A percentile compares a stretch with the other conserved stretches of the same genome.
Evolutionary conservation across 2,329 filamentous ascomycete species (phyloP).

Genomic region (Cladorrhinum sp.): DNA sequence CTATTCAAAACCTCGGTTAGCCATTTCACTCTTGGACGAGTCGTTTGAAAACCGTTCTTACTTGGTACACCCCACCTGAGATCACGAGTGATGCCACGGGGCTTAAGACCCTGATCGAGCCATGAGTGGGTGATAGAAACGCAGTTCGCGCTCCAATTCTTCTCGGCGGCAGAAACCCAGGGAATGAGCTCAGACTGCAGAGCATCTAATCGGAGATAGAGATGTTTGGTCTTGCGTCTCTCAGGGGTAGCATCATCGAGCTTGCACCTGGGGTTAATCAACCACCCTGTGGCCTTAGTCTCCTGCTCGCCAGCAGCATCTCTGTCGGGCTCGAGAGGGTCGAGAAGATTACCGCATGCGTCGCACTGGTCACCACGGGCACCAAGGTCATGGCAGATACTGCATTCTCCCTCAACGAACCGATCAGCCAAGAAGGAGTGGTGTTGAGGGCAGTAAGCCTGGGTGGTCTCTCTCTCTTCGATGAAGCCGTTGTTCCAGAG

Average conservation of each 20-base stretch:
- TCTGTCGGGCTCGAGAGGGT: conserved; percentile 61
- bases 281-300: conserved; percentile 25
- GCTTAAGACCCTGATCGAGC: conserved; percentile 79
- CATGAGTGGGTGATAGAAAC: conserved; percentile 74
- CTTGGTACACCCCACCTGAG: conserved; percentile 76
- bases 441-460: conserved; percentile 85
- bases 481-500: conserved; percentile 87
- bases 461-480: conserved; percentile 80
- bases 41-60: conserved; percentile 10
- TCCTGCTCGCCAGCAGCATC: conserved; percentile 22
- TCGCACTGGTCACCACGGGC: conserved; percentile 59
- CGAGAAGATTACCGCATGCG: conserved; percentile 68
- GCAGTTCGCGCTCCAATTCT: conserved; percentile 75
- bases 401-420: conserved; percentile 77
- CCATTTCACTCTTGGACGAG: neutral
- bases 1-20: conserved; percentile 23
- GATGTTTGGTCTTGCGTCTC: conserved; percentile 79
- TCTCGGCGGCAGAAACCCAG: conserved; percentile 73
- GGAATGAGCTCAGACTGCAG: conserved; percentile 72
- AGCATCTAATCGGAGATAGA: conserved; percentile 83
- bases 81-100: conserved; percentile 87
- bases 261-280: conserved; percentile 64
- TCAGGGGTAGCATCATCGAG: conserved; percentile 81
- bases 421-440: conserved; percentile 78
- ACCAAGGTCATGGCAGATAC: conserved; percentile 68